Conservation (phyloP, 176 grass and related monocot species). For the Lolium multiflorum region DNA sequence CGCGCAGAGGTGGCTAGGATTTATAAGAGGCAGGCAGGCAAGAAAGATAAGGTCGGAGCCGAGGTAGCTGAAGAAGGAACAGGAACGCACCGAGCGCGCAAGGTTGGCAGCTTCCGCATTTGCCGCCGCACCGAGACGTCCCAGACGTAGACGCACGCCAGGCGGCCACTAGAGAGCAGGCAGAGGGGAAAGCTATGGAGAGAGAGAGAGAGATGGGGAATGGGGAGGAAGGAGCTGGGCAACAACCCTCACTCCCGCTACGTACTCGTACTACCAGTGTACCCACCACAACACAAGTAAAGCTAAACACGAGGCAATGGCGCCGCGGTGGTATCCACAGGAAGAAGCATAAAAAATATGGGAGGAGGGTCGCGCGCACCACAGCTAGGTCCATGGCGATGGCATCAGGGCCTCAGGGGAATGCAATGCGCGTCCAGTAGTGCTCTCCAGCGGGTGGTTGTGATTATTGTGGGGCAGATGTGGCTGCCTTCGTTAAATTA, state of each 20-base stretch:
- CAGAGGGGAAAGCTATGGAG: not conserved
- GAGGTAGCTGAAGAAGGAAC: conserved; percentile 27
- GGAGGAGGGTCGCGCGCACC: not conserved
- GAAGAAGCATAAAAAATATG: not conserved
- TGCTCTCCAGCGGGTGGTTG: not conserved
- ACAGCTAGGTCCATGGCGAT: not conserved
- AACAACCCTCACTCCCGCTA: not conserved
- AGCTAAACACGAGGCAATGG: not conserved
- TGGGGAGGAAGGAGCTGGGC: not conserved
- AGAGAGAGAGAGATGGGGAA: no score
- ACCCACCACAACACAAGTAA: conserved; percentile 4
- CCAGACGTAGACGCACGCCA: conserved; percentile 6
- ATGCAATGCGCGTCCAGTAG: not conserved
- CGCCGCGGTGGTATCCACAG: conserved; percentile 27
- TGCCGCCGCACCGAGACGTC: conserved; percentile 37
- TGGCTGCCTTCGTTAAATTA: no score
- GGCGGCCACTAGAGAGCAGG: not conserved
- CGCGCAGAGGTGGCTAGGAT: not conserved
- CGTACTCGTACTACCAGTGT: not conserved
- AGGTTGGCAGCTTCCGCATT: conserved; percentile 57
- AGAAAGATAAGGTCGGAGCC: not conserved
- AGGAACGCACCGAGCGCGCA: conserved; percentile 28
- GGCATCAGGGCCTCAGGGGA: not conserved
- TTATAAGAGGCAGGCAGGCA: not conserved
- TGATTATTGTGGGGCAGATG: not conserved